Base-by-base conservation (phyloP, 345 rosid species). In the Citrus australasica region DNA sequence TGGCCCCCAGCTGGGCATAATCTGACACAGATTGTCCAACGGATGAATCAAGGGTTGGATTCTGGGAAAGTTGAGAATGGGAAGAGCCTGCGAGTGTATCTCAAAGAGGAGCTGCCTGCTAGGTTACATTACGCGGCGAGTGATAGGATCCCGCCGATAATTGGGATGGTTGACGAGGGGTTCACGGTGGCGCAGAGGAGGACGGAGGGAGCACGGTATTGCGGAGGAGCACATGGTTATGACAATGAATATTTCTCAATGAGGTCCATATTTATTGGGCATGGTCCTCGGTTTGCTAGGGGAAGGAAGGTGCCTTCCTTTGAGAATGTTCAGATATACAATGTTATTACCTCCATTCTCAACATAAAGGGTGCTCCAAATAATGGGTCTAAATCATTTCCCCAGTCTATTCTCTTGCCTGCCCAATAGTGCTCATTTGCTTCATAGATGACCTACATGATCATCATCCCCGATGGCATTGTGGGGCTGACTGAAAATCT, bases 151-250 rank as follows among this genome's bases (percentile, higher is more conserved):
- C 88, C 98, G 0, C 97, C 98, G 0, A 89, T 95, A n/a, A 83
- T 95, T 33, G 98, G 98, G 71, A 63, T 93, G 80, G 48, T 92
- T 0, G 97, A 87, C 14, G 99, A 95, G 76, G 94, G 97, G 0
- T 93, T 71, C 78, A 92, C 85, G 88, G 97, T 95, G 74, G 97
- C 89, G 82, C 94, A 85, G 86, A 87, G 83, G 87, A 81, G 84
- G 66, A 85, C 82, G 56, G 5, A 85, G 88, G 63, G 99, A 95
- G 64, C 51, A 46, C 51, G 51, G 17, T 46, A 46, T 46, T 95
- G 99, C 58, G 97, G 97, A 53, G 99, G 99, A 77, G 88, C 93
- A 17, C 98, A 95, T 27, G 98, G 99, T 7, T 95, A 95, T 83
- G 99, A 95, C 79, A 93, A 92, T 79, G 91, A 89, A 3, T 13